Percentiles rank a stretch among this genome's conserved stretches.
Evolutionary conservation across 2,329 filamentous ascomycete genomes (phyloP).

Genomic region (Aureobasidium sp.): DNA sequence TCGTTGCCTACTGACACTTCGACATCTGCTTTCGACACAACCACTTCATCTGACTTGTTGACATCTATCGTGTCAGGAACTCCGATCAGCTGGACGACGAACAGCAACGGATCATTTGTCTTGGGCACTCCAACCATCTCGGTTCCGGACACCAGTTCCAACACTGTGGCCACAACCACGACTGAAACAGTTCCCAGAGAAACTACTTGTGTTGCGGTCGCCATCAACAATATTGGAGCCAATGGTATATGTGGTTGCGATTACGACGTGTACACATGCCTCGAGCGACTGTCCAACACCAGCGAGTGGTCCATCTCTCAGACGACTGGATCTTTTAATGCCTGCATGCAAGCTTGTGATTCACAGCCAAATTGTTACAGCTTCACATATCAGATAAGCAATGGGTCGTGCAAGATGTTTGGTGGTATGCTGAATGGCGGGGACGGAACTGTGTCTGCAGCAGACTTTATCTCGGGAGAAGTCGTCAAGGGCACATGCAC

Average conservation of each 20-base stretch:
- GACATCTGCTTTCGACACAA: background rate
- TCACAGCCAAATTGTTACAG: slow-evolving; percentile 1
- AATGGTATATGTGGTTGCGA: background rate
- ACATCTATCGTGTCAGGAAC: background rate
- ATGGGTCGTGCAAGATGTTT: slow-evolving; percentile 1
- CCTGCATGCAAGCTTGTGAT: slow-evolving; percentile 1
- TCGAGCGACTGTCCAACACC: background rate
- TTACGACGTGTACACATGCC: background rate
- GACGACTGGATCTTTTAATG: background rate
- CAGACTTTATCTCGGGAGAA: slow-evolving; percentile 5
- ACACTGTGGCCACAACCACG: background rate
- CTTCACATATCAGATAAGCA: background rate
- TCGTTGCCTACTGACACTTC: background rate
- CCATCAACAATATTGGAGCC: background rate
- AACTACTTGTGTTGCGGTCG: background rate
- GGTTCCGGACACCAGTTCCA: background rate
- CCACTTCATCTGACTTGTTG: background rate
- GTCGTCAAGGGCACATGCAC: slow-evolving; percentile 3
- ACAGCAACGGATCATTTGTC: background rate
- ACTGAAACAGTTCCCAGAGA: background rate
- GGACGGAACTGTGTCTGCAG: background rate
- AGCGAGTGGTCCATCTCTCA: slow-evolving; percentile 7
- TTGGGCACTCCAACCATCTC: background rate
- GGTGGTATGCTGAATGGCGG: slow-evolving; percentile 10
- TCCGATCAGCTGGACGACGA: background rate